Base-by-base conservation (phyloP, 148 eudicot species). In the Spergularia bocconei region DNA sequence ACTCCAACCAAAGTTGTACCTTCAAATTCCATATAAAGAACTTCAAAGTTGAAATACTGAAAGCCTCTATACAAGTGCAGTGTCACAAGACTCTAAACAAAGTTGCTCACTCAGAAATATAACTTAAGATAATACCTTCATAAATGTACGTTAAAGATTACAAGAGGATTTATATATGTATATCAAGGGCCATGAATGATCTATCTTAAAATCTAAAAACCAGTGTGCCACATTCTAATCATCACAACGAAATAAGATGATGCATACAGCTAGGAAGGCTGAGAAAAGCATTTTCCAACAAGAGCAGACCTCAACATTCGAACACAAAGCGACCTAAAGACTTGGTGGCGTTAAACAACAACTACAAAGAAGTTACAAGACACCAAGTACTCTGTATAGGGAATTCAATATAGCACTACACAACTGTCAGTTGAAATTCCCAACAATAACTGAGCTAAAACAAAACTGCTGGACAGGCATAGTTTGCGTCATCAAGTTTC, bases 1-100 rank as follows among this genome's bases (percentile, higher is more conserved):
- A 80, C 98, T 94, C 98, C 98, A 94, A 82, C 98, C 98, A 84
- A 90, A 90, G 83, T 94, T 94, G 85, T 94, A 94, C 89, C 98
- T 93, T 77, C 29, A 57, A 51, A 48, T 15, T 63, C 44, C 2
- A 54, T 44, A 36, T 54, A 21, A 67, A 78, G 29, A 75, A 54
- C 39, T 21, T 39, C 47, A 25, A 56, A 23, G 33, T 70, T 70
- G 19, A 62, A 70, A 13, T 5, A n/a, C 39, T 69, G 13, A 47
- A 67, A 55, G 15, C 29, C 79, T 25, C 11, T 25, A 15, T 16
- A 7, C 6, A 44, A 44, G 10, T 44, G 48, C 48, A 44, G 48
- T 44, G 5, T 44, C 48, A 29, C 36, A 29, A 29, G 36, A 29
- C 36, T 29, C 36, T 2, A 7, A 9, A 44, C 48, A 44, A 50